These are phyloP conservation scores for Plasmodium knowlesi DNA, from an alignment of 169 alveolate species.

Conservation along the genomic window DNA sequence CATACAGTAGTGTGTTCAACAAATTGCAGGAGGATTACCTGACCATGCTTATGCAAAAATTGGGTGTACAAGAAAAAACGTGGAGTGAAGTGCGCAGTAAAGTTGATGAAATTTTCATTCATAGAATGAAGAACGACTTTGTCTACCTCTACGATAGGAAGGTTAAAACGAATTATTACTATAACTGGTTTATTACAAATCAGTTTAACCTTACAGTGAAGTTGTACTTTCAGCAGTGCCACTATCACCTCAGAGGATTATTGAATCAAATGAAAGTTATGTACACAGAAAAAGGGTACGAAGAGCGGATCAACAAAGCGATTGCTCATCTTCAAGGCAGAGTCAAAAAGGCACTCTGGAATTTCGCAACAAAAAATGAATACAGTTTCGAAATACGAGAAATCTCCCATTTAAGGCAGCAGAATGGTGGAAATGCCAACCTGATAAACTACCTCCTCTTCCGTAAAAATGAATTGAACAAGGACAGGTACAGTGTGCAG, in stretches of 20 bases:
- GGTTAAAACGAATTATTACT: conserved; percentile 32
- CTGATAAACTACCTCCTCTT: background rate
- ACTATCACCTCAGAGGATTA: background rate
- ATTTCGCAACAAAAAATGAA: background rate
- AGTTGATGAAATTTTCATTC: background rate
- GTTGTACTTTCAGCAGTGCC: background rate
- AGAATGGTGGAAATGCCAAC: background rate
- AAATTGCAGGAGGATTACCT: conserved; percentile 12
- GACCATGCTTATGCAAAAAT: background rate
- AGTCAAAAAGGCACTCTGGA: background rate
- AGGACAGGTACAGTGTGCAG: background rate
- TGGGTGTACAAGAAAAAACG: background rate
- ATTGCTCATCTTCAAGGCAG: background rate
- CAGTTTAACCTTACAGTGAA: conserved; percentile 5
- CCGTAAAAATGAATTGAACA: background rate
- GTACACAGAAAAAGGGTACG: background rate
- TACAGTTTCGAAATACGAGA: background rate
- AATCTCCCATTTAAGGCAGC: background rate
- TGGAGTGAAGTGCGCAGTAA: background rate
- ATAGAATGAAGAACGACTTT: conserved; percentile 23
- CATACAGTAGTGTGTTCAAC: background rate
- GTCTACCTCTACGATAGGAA: conserved; percentile 29
- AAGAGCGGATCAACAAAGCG: background rate
- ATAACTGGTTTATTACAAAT: conserved; percentile 13
- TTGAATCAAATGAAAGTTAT: background rate